Base-by-base conservation (phyloP, 2,329 filamentous ascomycete species). In the Penicillium paneum region DNA sequence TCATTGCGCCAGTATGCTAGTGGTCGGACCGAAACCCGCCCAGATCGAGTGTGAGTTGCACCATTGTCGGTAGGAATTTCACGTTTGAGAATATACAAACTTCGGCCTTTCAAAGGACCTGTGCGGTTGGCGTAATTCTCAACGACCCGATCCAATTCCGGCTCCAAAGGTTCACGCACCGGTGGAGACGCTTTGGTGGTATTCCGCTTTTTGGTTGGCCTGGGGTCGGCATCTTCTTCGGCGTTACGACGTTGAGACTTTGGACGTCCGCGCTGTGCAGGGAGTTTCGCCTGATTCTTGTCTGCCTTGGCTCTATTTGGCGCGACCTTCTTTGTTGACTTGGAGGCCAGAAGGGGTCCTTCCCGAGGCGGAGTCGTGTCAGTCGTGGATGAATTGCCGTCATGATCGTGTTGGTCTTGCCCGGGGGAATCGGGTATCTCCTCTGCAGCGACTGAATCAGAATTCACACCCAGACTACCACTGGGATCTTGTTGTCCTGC, bases 1-100 rank as follows among this genome's bases (percentile, higher is more conserved):
- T 97, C 93, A 61, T 91, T 91, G 64, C 86, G 86, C 93, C 93
- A 97, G 69, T 83, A 96, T 26, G 90, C 85, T 32, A 97, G 75
- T 0, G 92, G 94, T 56, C 84, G 84, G 58, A 90, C 86, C 10
- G 89, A 90, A 49, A 85, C 83, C 53, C 94, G 84, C 2, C 91
- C 92, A 12, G 88, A 93, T 50, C 91, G 86, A n/a, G 82, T 82
- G 47, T 87, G 89, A 41, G 79, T 82, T 29, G 79, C 78, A 58
- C 83, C 77, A 26, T 74, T 77, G 49, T 85, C 79, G 1, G 76
- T 71, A n/a, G 79, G 77, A 12, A 73, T 76, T 64, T 82, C 79
- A 42, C 77, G 74, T 55, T 79, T 77, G 43, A 81, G 70, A 45
- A 81, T 80, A 58, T 79, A 76, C 3, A 81, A 67, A 41, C 79